Percentiles rank a stretch among this genome's conserved stretches.
phyloP scores from a whole-genome alignment of 352 stramenopile genomes.

The Globisporangium viniferum region DNA sequence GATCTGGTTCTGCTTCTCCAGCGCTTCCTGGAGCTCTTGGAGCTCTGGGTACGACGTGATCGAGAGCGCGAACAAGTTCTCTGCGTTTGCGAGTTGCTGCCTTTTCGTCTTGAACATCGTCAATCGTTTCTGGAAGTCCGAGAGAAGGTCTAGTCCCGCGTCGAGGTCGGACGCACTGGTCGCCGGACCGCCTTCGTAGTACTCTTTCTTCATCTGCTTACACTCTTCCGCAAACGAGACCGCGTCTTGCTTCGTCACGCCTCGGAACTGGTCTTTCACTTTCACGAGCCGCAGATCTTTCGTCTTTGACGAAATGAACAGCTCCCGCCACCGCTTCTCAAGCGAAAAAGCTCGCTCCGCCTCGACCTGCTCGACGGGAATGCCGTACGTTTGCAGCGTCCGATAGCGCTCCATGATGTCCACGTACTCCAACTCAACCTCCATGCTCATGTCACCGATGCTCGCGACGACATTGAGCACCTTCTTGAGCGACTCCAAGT shows the following conservation, averaged over 20 bases:
- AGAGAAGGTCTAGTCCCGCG: slow-evolving; percentile 84
- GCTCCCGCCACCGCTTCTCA: slow-evolving; percentile 74
- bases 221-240: slow-evolving; percentile 87
- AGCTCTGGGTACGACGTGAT: slow-evolving; percentile 91
- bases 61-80: slow-evolving; percentile 92
- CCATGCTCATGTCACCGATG: slow-evolving; percentile 88
- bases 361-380: slow-evolving; percentile 71
- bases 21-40: slow-evolving; percentile 75
- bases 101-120: slow-evolving; percentile 67
- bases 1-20: slow-evolving; percentile 89
- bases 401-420: slow-evolving; percentile 93
- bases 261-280: slow-evolving; percentile 94
- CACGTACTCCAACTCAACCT: slow-evolving; percentile 92
- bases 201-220: slow-evolving; percentile 83
- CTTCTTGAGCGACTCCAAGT: slow-evolving; percentile 94
- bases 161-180: slow-evolving; percentile 86
- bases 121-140: slow-evolving; percentile 83
- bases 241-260: slow-evolving; percentile 91
- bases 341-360: slow-evolving; percentile 72
- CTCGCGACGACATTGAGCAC: slow-evolving; percentile 90
- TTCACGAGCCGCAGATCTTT: slow-evolving; percentile 91
- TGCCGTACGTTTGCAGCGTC: slow-evolving; percentile 80
- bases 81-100: slow-evolving; percentile 91
- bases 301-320: slow-evolving; percentile 87
- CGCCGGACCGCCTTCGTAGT: slow-evolving; percentile 82